phyloP scores from a whole-genome alignment of 257 asterid genomes.

The Nicotiana attenuata region DNA sequence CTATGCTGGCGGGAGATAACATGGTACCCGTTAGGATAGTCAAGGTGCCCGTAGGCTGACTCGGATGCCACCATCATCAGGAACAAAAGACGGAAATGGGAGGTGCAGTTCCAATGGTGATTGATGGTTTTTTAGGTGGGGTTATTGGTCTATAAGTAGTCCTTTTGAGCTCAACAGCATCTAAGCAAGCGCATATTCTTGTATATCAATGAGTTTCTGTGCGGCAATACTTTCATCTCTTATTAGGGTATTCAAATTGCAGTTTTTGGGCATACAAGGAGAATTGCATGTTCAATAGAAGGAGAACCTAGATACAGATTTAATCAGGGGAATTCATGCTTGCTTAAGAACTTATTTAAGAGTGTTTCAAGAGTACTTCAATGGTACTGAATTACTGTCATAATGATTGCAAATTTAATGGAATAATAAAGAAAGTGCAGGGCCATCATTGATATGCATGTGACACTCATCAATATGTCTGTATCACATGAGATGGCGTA shows the following conservation, averaged over 20 bases:
- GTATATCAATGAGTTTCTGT: not conserved
- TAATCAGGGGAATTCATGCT: not conserved
- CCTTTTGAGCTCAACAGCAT: not conserved
- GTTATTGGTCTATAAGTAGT: not conserved
- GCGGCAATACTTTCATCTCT: not conserved
- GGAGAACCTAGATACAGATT: not conserved
- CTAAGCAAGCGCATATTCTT: not conserved
- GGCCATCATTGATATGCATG: not conserved
- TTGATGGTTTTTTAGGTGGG: constrained; percentile 4
- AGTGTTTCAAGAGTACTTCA: not conserved
- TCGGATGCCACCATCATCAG: too few relatives aligned
- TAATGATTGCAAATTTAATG: not conserved
- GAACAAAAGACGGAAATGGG: not conserved
- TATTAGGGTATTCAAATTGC: not conserved
- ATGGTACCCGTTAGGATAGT: too few relatives aligned
- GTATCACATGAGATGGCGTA: not conserved
- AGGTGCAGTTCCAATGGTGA: not conserved
- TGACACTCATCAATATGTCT: not conserved
- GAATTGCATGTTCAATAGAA: not conserved
- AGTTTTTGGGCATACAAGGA: not conserved
- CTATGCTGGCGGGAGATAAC: too few relatives aligned
- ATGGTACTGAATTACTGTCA: not conserved
- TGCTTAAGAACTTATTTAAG: not conserved
- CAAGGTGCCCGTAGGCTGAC: too few relatives aligned
- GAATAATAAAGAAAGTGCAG: not conserved